Percentiles rank a stretch among this genome's conserved stretches.
Evolutionary conservation across 176 grass and related monocot species (phyloP).

Genomic region (Ensete ventricosum): DNA sequence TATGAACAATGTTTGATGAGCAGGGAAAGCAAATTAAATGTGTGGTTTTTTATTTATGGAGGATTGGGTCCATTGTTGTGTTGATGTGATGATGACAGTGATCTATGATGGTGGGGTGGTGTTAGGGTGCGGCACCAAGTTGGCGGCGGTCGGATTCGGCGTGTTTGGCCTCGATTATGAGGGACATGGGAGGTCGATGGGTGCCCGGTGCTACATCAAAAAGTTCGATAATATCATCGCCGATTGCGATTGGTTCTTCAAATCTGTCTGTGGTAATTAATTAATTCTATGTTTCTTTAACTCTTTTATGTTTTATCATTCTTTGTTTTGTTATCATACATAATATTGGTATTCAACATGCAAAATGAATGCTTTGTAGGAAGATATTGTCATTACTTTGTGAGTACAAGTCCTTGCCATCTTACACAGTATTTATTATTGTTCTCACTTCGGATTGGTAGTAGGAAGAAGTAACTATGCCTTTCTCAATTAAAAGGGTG

Average conservation of each 20-base stretch:
- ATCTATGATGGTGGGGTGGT: not conserved
- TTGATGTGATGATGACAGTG: conserved; percentile 23
- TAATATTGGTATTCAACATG: no score
- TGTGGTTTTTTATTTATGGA: no score
- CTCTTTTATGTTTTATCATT: no score
- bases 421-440: not conserved
- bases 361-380: no score
- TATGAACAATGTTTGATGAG: not conserved
- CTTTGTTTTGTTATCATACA: not conserved
- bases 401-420: no score
- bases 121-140: conserved; percentile 54
- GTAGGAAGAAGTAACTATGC: not conserved
- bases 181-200: conserved; percentile 73
- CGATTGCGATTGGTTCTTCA: conserved; percentile 69
- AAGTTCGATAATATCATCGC: conserved; percentile 54
- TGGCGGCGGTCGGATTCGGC: conserved; percentile 44
- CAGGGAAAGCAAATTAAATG: not conserved
- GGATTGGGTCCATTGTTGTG: not conserved
- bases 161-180: conserved; percentile 84
- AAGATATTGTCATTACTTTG: no score
- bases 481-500: not conserved
- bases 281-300: not conserved
- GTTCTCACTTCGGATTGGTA: not conserved
- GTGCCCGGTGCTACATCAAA: conserved; percentile 67
- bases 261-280: conserved; percentile 57